A percentile compares a stretch with the other conserved stretches of the same genome.
phyloP scores from a whole-genome alignment of 805 yeast species.

The Candida incommunis region DNA sequence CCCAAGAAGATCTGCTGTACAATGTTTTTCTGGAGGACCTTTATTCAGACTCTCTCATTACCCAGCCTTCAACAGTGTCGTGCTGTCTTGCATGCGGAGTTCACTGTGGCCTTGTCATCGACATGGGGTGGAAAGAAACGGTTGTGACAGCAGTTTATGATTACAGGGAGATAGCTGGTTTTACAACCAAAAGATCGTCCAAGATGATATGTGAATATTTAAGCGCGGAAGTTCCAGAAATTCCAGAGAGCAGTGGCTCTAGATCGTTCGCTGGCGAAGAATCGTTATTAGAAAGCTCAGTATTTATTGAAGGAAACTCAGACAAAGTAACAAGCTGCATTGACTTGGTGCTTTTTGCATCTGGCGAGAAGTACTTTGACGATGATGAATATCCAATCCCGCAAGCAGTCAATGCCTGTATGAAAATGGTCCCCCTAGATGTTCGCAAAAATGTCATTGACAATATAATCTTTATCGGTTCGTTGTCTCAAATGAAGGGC shows the following conservation, averaged over 20 bases:
- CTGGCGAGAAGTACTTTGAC: not conserved
- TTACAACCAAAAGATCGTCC: not conserved
- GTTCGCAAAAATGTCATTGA: not conserved
- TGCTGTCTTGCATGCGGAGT: not conserved
- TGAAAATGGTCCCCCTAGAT: not conserved
- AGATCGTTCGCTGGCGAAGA: no score
- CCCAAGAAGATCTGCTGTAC: not conserved
- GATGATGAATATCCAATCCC: not conserved
- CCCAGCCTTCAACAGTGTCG: not conserved
- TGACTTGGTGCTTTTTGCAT: not conserved
- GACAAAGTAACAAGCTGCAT: no score
- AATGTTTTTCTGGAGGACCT: not conserved
- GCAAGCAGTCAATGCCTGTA: not conserved
- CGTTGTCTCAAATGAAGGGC: not conserved
- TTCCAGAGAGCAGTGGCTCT: no score
- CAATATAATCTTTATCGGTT: not conserved
- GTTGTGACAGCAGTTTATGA: not conserved
- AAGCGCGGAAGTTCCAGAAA: no score
- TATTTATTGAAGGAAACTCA: no score
- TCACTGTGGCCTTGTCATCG: not conserved
- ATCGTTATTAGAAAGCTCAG: no score
- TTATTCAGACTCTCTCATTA: not conserved
- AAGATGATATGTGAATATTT: not conserved
- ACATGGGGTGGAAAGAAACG: conserved; percentile 1
- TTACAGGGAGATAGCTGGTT: not conserved